Base-by-base conservation (phyloP, 108 stramenopile species). In the Cylindrotheca fusiformis region DNA sequence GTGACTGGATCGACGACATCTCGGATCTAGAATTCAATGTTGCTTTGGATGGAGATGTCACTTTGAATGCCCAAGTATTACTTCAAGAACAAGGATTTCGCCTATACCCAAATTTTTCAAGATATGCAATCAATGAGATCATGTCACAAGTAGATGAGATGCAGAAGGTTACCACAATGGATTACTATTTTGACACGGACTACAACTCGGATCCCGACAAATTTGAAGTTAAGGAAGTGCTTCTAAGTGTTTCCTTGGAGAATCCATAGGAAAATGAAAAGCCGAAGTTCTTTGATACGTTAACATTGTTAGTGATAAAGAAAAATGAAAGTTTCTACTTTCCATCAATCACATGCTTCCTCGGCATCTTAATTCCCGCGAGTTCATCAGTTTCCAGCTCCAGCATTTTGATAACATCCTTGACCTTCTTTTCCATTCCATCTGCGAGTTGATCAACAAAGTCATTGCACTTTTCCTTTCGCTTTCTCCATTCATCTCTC, bases 101-200 rank as follows among this genome's bases (percentile, higher is more conserved):
- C 50, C 29, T 94, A 25, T 86, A 86, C 53, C 93, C 93, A 0
- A 75, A 81, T 27, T 82, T 86, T 65, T 71, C 63, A 26, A 60
- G 82, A n/a, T 85, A 74, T 45, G 70, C 52, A 12, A 24, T 78
- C 6, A 26, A 45, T 36, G 22, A 58, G 4, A 12, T 78, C 10
- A 48, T 84, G 22, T 12, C 30, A 20, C 75, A 76, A 56, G 50
- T 68, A 14, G 58, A 68, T 17, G 26, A 17, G 18, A 44, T 19
- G 6, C 67, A 48, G n/a, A 58, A 72, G 25, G 75, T 36, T 26
- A 33, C 50, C 47, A 67, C 20, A 19, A 48, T 46, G 25, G 93
- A 90, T 58, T 94, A 87, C 48, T 94, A 87, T 69, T 83, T 94
- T 79, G 93, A 94, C 56, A 94, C 93, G 17, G 63, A 77, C 31